These are phyloP conservation scores for Turnera subulata DNA, from an alignment of 345 rosid genomes.

Conservation along the genomic window DNA sequence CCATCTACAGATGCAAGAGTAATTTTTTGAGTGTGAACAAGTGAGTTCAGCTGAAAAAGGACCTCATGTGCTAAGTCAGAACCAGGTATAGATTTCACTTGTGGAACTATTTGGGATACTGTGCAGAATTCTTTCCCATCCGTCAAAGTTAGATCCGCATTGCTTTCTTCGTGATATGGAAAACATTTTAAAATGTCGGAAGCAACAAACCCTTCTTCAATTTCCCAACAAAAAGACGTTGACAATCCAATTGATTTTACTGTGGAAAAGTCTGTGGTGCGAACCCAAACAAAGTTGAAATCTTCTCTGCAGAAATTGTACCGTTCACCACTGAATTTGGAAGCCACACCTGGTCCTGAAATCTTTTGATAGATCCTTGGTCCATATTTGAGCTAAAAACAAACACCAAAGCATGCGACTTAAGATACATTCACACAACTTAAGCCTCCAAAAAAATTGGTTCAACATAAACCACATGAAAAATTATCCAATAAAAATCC, in stretches of 20 bases:
- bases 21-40: conserved; percentile 73
- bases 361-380: conserved; percentile 59
- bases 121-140: conserved; percentile 43
- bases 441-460: not conserved
- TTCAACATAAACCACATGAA: not conserved
- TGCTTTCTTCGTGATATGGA: conserved; percentile 49
- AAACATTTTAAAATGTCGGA: conserved; percentile 45
- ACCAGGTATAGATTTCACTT: conserved; percentile 37
- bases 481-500: not conserved
- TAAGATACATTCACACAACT: not conserved
- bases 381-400: conserved; percentile 59
- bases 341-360: conserved; percentile 54
- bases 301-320: conserved; percentile 78
- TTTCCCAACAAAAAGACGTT: conserved; percentile 59
- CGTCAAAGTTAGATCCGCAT: conserved; percentile 29
- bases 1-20: conserved; percentile 51
- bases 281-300: conserved; percentile 80
- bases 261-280: conserved; percentile 65
- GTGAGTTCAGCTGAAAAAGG: conserved; percentile 71
- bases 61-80: conserved; percentile 57
- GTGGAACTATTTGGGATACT: conserved; percentile 55
- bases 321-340: conserved; percentile 54
- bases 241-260: conserved; percentile 68
- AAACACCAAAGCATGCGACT: too few relatives aligned
- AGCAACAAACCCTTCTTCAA: conserved; percentile 34